phyloP scores from a whole-genome alignment of 208 protist genomes.

The Trypanosoma melophagium region DNA sequence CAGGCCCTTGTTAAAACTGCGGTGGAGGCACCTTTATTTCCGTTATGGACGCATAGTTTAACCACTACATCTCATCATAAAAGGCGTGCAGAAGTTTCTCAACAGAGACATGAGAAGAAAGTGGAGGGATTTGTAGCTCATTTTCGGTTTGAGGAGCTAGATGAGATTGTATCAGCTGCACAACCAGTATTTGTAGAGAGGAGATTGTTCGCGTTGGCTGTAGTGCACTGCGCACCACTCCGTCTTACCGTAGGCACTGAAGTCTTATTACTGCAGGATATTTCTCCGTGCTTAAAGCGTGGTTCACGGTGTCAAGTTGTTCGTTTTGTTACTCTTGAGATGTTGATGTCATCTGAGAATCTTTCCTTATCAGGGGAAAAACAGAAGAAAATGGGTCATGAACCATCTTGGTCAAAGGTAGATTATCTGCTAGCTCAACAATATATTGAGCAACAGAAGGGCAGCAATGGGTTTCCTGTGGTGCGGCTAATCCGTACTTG shows the following conservation, averaged over 20 bases:
- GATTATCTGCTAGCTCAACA: constrained; percentile 3
- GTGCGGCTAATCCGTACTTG: constrained; percentile 18
- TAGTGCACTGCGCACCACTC: constrained; percentile 34
- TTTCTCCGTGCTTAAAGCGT: constrained; percentile 18
- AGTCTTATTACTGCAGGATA: constrained; percentile 27
- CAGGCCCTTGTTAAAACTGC: constrained; percentile 24
- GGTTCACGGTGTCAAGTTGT: constrained; percentile 23
- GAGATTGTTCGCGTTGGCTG: constrained; percentile 47
- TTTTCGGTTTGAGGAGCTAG: constrained; percentile 22
- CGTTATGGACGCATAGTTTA: constrained; percentile 48
- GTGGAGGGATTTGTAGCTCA: neutral
- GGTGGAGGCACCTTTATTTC: constrained; percentile 43
- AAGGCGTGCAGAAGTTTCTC: neutral
- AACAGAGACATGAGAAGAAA: neutral
- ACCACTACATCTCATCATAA: neutral
- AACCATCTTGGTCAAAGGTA: neutral
- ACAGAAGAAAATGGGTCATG: neutral
- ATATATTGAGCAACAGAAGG: constrained; percentile 19
- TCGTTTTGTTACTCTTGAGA: constrained; percentile 14
- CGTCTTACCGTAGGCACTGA: constrained; percentile 34
- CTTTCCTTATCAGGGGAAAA: neutral
- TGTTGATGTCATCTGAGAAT: neutral
- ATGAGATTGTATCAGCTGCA: constrained; percentile 19
- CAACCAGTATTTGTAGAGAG: constrained; percentile 39
- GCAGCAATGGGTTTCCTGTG: constrained; percentile 32